These are phyloP conservation scores for Trichoderma koningii DNA, from an alignment of 2,329 filamentous ascomycete genomes.

Conservation along the genomic window DNA sequence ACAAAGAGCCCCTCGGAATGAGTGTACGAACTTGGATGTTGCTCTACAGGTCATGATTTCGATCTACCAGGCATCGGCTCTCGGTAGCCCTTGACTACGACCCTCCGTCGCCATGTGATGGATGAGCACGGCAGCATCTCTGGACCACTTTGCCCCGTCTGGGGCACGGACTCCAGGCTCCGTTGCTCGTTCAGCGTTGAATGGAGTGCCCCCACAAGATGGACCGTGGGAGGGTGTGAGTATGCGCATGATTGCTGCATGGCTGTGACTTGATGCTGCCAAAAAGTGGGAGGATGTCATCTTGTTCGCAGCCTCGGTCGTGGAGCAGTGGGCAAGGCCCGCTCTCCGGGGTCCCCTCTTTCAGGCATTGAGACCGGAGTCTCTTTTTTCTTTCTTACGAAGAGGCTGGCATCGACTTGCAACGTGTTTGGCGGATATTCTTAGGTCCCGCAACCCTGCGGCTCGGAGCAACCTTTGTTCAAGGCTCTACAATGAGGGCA, in stretches of 20 bases:
- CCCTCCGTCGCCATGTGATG: constrained; percentile 2
- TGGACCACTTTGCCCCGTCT: constrained; percentile 9
- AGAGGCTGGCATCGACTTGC: not conserved
- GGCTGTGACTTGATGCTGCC: not conserved
- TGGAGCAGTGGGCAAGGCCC: not conserved
- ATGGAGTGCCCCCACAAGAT: constrained; percentile 12
- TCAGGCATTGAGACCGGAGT: constrained; percentile 3
- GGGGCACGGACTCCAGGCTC: not conserved
- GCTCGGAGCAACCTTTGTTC: not conserved
- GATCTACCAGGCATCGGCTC: constrained; percentile 10
- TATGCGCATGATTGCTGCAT: constrained; percentile 23
- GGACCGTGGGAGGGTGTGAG: constrained; percentile 19
- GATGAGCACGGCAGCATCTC: not conserved
- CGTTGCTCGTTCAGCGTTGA: not conserved
- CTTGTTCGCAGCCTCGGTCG: constrained; percentile 8
- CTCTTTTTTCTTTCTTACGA: not conserved
- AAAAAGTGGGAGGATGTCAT: constrained; percentile 5
- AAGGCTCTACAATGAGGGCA: constrained; percentile 6
- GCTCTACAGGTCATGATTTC: constrained; percentile 4
- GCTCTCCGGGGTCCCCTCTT: not conserved
- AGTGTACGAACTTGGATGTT: not conserved
- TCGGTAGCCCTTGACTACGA: not conserved
- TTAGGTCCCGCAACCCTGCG: not conserved
- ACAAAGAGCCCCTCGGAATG: not conserved
- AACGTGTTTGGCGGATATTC: not conserved